Conservation (phyloP, 495 filamentous ascomycete genomes). For the Trypethelium eluteriae region DNA sequence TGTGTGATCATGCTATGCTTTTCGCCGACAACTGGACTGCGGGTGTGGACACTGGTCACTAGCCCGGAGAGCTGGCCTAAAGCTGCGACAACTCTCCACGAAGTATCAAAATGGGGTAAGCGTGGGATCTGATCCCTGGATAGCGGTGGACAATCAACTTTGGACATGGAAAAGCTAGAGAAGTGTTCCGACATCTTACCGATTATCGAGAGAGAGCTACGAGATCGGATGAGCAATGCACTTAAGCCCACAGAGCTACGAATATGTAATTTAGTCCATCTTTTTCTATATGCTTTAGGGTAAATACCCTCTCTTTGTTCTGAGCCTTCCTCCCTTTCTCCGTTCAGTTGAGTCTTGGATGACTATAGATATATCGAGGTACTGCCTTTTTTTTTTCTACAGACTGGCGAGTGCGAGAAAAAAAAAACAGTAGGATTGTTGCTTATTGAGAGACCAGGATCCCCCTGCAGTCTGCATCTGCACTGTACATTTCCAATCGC, state of each 20-base stretch:
- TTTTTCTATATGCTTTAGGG: too few relatives aligned
- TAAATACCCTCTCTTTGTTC: too few relatives aligned
- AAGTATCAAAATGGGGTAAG: background rate
- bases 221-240: background rate
- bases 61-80: background rate
- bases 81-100: background rate
- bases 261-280: too few relatives aligned
- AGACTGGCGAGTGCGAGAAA: too few relatives aligned
- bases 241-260: background rate
- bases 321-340: too few relatives aligned
- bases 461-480: too few relatives aligned
- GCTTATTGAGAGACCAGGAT: too few relatives aligned
- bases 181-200: too few relatives aligned
- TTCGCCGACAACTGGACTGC: background rate
- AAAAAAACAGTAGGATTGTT: too few relatives aligned
- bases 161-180: background rate
- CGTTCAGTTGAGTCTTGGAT: too few relatives aligned
- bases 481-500: constrained; percentile 84
- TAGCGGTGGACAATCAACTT: background rate
- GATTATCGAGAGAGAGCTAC: background rate
- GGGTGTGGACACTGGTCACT: background rate
- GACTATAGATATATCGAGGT: too few relatives aligned
- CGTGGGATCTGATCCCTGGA: background rate
- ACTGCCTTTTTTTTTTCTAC: too few relatives aligned
- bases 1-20: background rate